Evolutionary conservation across 2,329 filamentous ascomycete species (phyloP).

Genomic region (Ophiostoma sp.): DNA sequence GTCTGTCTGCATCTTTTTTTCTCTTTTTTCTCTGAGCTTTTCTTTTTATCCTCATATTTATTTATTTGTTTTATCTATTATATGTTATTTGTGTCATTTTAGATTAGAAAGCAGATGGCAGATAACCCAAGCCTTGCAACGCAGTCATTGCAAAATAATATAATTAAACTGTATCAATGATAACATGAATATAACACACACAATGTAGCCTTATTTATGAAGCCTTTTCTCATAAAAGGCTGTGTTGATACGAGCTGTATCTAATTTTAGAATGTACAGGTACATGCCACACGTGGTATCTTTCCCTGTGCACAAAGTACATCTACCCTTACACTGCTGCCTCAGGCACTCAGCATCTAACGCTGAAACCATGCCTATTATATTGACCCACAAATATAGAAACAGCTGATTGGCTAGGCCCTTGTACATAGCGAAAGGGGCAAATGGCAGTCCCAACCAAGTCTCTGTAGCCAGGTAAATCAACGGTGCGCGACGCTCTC

Average conservation of each 20-base stretch:
- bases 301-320: neutral
- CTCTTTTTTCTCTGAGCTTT: too few species aligned
- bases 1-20: too few species aligned
- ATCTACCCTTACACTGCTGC: neutral
- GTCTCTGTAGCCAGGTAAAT: neutral
- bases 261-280: neutral
- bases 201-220: neutral
- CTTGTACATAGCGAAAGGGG: neutral
- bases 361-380: neutral
- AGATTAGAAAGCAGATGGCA: too few species aligned
- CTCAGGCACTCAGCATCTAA: neutral
- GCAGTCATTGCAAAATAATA: too few species aligned
- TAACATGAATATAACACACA: too few species aligned
- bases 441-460: neutral
- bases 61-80: too few species aligned
- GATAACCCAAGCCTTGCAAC: too few species aligned
- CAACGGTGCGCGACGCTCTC: constrained; percentile 15
- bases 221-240: neutral
- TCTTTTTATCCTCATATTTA: too few species aligned
- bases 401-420: constrained; percentile 16
- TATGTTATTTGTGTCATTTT: too few species aligned
- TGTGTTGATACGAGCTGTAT: neutral
- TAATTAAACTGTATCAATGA: too few species aligned
- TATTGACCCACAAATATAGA: constrained; percentile 20
- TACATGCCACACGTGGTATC: neutral